Conservation (phyloP, 2,329 filamentous ascomycete species). For the Aaosphaeria pasadenensis region DNA sequence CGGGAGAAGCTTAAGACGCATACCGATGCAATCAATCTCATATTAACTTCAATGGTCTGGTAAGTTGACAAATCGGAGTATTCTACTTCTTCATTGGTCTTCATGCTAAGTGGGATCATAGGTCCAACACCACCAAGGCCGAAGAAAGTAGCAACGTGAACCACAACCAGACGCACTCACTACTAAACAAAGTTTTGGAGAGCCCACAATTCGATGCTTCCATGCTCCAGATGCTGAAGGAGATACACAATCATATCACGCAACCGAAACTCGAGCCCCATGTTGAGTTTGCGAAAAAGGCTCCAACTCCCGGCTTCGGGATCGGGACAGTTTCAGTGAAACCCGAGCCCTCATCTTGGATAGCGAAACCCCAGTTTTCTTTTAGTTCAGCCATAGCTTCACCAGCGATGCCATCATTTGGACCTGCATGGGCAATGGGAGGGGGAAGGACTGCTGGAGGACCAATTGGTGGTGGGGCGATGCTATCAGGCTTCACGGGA, state of each 20-base stretch:
- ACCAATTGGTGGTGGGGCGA: too few relatives aligned
- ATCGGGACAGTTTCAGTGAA: too few relatives aligned
- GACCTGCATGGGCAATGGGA: too few relatives aligned
- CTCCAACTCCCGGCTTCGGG: too few relatives aligned
- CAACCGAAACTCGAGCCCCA: not conserved
- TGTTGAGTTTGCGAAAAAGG: not conserved
- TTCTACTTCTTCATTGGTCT: not conserved
- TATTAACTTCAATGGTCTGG: constrained; percentile 1
- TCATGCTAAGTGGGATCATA: not conserved
- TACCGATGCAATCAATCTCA: constrained; percentile 2
- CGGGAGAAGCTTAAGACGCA: constrained; percentile 3
- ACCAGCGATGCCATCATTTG: too few relatives aligned
- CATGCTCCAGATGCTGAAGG: not conserved
- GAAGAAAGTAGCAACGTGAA: not conserved
- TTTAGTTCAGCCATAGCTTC: too few relatives aligned
- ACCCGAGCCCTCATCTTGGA: too few relatives aligned
- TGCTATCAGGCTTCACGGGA: too few relatives aligned
- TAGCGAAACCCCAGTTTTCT: too few relatives aligned
- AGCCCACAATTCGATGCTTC: not conserved
- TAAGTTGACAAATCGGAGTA: not conserved
- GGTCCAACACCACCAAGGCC: not conserved
- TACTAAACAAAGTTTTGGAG: not conserved
- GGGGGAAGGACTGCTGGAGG: too few relatives aligned
- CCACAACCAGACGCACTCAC: not conserved
- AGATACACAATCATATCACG: not conserved